Evolutionary conservation across 352 stramenopile species (phyloP), one percentile per base, ranked within the genome.

Genomic region (Achlya hypogyna): DNA sequence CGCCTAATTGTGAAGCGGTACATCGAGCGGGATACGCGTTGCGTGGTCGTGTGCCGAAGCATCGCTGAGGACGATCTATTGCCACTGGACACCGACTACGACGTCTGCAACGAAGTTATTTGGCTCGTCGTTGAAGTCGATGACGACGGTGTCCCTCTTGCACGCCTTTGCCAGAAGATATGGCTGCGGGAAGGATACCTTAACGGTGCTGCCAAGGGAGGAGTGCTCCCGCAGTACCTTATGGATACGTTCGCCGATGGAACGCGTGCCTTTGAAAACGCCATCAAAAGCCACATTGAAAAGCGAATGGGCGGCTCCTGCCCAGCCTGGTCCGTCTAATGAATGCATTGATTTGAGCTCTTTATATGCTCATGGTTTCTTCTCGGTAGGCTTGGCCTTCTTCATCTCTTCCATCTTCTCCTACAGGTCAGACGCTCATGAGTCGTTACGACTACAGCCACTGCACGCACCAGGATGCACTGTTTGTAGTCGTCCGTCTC

Each of bases 401-500:
- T 56, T 56, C 49, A 56, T 38, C 49, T 56, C 25, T 16, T 56
- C 49, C 49, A 56, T 56, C 2, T 56, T 35, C 25, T 56, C 49
- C 49, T 56, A 10, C 42, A 49, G 22, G 42, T 49, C 18, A 49
- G 22, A 49, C n/a, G n/a, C n/a, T n/a, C n/a, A 49, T 49, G 18
- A 49, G 23, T 54, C 49, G 23, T 54, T 6, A 56, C 25, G 31
- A 16, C 25, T 27, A 20, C 2, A 45, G 38, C n/a, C n/a, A n/a
- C n/a, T 10, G 2, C 12, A 45, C 38, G 5, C 16, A 86, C 79
- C 74, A 86, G 71, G 47, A 93, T 81, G 64, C 84, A 93, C 34
- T 85, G 74, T 23, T 81, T 82, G 65, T 78, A 93, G 38, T 87
- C 78, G 25, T 89, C 69, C 23, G 79, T 83, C 63, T 92, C 80